These are phyloP conservation scores for Cutaneotrichosporon sp. DNA, from an alignment of 1,284 basidiomycete genomes.

Conservation along the genomic window DNA sequence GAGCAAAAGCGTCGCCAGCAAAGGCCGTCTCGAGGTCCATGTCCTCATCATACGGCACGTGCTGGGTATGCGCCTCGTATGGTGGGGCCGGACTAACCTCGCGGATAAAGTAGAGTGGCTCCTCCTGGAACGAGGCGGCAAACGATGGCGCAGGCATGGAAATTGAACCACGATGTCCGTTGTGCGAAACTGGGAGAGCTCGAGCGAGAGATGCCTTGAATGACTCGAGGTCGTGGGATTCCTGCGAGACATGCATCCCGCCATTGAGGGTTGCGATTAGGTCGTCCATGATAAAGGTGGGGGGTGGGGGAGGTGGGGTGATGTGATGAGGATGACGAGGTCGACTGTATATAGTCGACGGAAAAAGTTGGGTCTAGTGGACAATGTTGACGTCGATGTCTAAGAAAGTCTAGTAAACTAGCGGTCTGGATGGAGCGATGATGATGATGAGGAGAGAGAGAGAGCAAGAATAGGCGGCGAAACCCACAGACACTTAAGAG, in stretches of 20 bases:
- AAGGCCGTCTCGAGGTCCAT: conserved; percentile 22
- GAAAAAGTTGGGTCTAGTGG: neutral
- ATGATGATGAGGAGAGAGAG: conserved; percentile 2
- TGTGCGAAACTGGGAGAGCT: conserved; percentile 17
- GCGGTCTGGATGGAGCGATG: neutral
- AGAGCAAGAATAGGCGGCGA: neutral
- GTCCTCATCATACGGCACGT: conserved; percentile 1
- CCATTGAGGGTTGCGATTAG: conserved; percentile 46
- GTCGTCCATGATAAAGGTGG: conserved; percentile 42
- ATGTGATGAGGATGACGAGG: neutral
- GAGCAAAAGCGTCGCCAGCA: conserved; percentile 26
- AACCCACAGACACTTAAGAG: neutral
- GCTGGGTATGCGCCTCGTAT: conserved; percentile 1
- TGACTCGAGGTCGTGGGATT: conserved; percentile 45
- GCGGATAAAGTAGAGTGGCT: conserved; percentile 16
- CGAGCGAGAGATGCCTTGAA: conserved; percentile 35
- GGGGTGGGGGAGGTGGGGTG: neutral
- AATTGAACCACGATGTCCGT: conserved; percentile 10
- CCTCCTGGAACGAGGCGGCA: conserved; percentile 3
- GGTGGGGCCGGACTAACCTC: conserved; percentile 1
- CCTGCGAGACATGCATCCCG: conserved; percentile 45
- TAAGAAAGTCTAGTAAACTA: neutral
- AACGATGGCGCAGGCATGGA: conserved; percentile 6
- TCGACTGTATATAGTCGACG: neutral
- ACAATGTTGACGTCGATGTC: neutral